These are phyloP conservation scores for Rhizopogon parksii DNA, from an alignment of 1,284 basidiomycete species.

Conservation along the genomic window DNA sequence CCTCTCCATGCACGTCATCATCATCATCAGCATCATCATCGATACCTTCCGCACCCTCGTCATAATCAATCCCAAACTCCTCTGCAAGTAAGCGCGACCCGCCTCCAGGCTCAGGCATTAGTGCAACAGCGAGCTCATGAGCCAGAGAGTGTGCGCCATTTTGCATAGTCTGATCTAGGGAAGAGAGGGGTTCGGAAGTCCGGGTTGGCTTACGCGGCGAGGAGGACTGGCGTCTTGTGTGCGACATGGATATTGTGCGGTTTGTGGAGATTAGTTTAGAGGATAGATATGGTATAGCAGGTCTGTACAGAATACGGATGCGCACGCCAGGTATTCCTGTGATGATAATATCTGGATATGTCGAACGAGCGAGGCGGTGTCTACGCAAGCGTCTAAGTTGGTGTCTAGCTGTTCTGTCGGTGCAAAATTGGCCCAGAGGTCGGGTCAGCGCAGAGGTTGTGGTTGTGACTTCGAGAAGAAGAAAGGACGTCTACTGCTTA, in stretches of 20 bases:
- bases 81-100: constrained; percentile 71
- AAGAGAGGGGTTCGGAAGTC: constrained; percentile 23
- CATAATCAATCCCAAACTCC: constrained; percentile 81
- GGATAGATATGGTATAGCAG: not conserved
- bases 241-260: not conserved
- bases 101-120: constrained; percentile 69
- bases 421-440: not conserved
- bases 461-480: not conserved
- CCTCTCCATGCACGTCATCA: constrained; percentile 13
- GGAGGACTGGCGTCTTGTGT: not conserved
- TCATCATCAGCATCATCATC: constrained; percentile 39
- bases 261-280: not conserved
- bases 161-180: constrained; percentile 25
- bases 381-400: not conserved
- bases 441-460: not conserved
- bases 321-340: not conserved
- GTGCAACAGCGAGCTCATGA: constrained; percentile 73
- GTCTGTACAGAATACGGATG: not conserved
- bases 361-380: not conserved
- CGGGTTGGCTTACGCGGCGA: not conserved
- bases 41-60: constrained; percentile 77
- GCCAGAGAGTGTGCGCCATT: constrained; percentile 57
- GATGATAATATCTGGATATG: not conserved
- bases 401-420: not conserved
- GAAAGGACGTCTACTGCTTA: constrained; percentile 1